A percentile compares a stretch with the other conserved stretches of the same genome.
Conservation (phyloP, 768 basidiomycete species). For the Boletus pseudo-olivaceus region DNA sequence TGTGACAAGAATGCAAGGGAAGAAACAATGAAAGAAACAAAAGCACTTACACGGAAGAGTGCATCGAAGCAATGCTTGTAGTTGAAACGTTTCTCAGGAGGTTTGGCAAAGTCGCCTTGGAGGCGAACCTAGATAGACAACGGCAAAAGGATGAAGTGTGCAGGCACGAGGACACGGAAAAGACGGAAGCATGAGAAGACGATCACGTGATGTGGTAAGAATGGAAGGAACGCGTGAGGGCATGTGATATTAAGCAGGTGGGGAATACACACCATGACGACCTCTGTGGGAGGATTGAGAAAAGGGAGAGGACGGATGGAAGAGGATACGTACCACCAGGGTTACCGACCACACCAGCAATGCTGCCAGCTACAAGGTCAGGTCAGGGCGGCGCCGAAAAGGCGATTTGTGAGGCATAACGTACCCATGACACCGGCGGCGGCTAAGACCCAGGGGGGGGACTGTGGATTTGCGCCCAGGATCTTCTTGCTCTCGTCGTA, state of each 20-base stretch:
- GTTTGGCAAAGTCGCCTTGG: conserved; percentile 88
- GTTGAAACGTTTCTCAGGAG: conserved; percentile 82
- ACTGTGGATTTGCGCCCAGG: conserved; percentile 60
- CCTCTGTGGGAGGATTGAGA: conserved; percentile 43
- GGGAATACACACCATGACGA: conserved; percentile 55
- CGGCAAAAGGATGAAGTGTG: neutral
- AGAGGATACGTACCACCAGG: conserved; percentile 61
- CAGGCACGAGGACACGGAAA: neutral
- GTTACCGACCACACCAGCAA: conserved; percentile 87
- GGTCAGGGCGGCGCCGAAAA: neutral
- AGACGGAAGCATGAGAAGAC: neutral
- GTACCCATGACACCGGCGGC: conserved; percentile 82
- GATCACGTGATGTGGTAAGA: conserved; percentile 16
- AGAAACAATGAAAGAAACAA: neutral
- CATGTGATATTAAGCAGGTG: conserved; percentile 12
- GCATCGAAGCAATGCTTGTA: conserved; percentile 91
- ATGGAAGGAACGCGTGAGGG: conserved; percentile 3
- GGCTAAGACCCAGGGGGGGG: conserved; percentile 79
- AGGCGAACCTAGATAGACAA: conserved; percentile 54
- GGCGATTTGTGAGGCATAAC: conserved; percentile 24
- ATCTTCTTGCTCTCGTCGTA: conserved; percentile 89
- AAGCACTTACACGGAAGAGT: conserved; percentile 65
- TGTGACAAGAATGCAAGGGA: neutral
- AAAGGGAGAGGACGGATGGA: neutral
- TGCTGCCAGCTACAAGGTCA: conserved; percentile 59